Percentiles rank a stretch among this genome's conserved stretches.
Evolutionary conservation across 2,329 filamentous ascomycete species (phyloP).

Genomic region (Emmonsia crescens): DNA sequence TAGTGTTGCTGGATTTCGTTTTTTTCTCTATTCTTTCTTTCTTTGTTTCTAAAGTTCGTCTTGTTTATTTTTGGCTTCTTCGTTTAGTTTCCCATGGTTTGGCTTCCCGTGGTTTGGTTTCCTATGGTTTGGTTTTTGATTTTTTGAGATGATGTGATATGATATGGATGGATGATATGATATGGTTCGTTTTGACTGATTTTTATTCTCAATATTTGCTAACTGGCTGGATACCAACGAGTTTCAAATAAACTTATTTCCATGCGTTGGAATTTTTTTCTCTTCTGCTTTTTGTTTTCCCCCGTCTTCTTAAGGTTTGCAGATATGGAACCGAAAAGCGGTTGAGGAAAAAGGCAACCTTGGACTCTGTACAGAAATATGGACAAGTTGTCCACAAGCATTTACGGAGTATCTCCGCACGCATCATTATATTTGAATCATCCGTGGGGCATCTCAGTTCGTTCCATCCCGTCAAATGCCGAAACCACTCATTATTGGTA

Average conservation of each 20-base stretch:
- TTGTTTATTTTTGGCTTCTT: background rate
- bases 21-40: background rate
- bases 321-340: too few relatives aligned
- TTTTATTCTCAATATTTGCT: background rate
- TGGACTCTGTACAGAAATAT: too few relatives aligned
- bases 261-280: background rate
- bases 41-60: background rate
- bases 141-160: too few relatives aligned
- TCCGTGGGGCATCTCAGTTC: too few relatives aligned
- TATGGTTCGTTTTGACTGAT: background rate
- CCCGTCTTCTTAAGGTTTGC: too few relatives aligned
- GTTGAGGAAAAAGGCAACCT: too few relatives aligned
- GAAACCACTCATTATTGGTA: too few relatives aligned
- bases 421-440: too few relatives aligned
- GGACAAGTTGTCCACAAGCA: too few relatives aligned
- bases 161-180: background rate
- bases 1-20: constrained; percentile 2
- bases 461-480: too few relatives aligned
- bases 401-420: too few relatives aligned
- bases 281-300: background rate
- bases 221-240: background rate
- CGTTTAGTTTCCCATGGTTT: background rate
- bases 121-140: background rate
- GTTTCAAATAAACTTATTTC: background rate
- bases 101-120: background rate